A percentile compares a stretch with the other conserved stretches of the same genome.
phyloP scores from a whole-genome alignment of 2,329 filamentous ascomycete genomes.

The Hypoxylon sp. region DNA sequence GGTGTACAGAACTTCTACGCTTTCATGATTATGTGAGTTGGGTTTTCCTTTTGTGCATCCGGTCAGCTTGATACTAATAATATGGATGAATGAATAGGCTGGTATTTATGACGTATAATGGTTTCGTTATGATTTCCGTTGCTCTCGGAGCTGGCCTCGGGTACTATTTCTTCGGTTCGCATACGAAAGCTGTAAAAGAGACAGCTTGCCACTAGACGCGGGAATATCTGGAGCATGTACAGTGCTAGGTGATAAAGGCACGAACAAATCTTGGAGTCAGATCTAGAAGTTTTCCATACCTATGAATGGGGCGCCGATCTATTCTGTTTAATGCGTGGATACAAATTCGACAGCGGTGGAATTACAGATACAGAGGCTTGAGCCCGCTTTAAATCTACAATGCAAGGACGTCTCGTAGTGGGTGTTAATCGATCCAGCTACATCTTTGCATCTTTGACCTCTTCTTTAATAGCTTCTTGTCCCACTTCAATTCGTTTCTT shows the following conservation, averaged over 20 bases:
- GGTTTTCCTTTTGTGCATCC: not conserved
- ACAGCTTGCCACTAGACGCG: constrained; percentile 87
- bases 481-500: constrained; percentile 60
- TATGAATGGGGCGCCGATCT: constrained; percentile 6
- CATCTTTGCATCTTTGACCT: constrained; percentile 60
- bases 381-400: constrained; percentile 43
- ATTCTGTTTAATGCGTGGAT: constrained; percentile 8
- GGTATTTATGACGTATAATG: constrained; percentile 99
- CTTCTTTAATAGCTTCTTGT: constrained; percentile 54
- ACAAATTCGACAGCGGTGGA: not conserved
- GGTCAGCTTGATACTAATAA: constrained; percentile 15
- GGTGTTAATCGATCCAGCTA: constrained; percentile 46
- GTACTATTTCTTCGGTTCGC: constrained; percentile 84
- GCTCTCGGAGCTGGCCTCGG: constrained; percentile 90
- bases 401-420: constrained; percentile 19
- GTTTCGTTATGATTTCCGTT: constrained; percentile 95
- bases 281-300: constrained; percentile 5
- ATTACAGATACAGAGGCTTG: constrained; percentile 40
- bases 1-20: constrained; percentile 97
- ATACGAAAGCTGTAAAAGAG: constrained; percentile 81
- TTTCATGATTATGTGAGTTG: constrained; percentile 97
- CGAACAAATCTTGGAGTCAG: constrained; percentile 2
- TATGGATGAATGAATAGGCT: constrained; percentile 71
- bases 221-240: not conserved
- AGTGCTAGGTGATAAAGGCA: not conserved